A percentile compares a stretch with the other conserved stretches of the same genome.
These are phyloP conservation scores for Shiraia sp. DNA, from an alignment of 2,329 filamentous ascomycete genomes.

Conservation along the genomic window DNA sequence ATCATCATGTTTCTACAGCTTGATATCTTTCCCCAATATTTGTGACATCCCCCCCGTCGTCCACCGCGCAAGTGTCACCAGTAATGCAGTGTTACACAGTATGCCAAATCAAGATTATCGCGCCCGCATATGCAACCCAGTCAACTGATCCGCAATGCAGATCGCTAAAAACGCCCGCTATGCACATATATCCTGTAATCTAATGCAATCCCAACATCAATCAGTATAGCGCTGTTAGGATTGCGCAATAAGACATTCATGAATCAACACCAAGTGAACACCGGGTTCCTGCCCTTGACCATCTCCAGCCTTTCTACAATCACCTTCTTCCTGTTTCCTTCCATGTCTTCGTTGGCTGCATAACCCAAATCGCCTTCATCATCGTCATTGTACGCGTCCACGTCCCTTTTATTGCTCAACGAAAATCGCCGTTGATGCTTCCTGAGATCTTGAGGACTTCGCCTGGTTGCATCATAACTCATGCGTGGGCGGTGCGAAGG, in stretches of 20 bases:
- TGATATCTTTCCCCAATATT: not conserved
- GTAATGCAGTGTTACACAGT: not conserved
- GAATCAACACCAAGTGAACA: conserved; percentile 91
- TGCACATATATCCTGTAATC: conserved; percentile 8
- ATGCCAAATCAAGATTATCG: conserved; percentile 1
- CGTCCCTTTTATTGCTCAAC: conserved; percentile 60
- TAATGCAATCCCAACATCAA: too few relatives aligned
- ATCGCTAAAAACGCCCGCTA: conserved; percentile 10
- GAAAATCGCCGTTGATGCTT: conserved; percentile 48
- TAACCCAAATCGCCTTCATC: conserved; percentile 93
- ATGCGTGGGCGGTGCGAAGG: conserved; percentile 42
- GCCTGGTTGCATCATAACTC: conserved; percentile 48
- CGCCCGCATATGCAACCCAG: conserved; percentile 12
- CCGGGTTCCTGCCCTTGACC: conserved; percentile 91
- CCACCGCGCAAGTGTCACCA: not conserved
- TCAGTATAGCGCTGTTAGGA: conserved; percentile 2
- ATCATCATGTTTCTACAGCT: too few relatives aligned
- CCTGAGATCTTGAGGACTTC: conserved; percentile 33
- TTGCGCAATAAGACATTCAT: conserved; percentile 1
- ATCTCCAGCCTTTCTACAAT: conserved; percentile 96
- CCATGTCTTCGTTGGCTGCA: conserved; percentile 90
- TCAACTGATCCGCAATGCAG: conserved; percentile 2
- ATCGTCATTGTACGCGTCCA: conserved; percentile 51
- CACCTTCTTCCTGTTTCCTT: conserved; percentile 87
- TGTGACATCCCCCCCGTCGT: too few relatives aligned